Evolutionary conservation across 495 filamentous ascomycete species (phyloP).

Genomic region (Neurospora terricola): DNA sequence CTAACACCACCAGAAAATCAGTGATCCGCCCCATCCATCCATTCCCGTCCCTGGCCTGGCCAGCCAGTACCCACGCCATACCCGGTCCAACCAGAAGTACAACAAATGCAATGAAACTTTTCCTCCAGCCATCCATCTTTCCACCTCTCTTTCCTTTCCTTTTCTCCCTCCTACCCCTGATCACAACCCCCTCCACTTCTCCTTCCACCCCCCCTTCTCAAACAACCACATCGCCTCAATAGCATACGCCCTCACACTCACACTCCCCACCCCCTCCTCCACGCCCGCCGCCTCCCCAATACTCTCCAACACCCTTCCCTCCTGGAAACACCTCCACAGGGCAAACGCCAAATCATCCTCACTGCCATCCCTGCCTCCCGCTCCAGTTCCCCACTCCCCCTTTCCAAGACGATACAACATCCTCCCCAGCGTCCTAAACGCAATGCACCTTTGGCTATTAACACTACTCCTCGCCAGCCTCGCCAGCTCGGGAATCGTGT

Average conservation of each 20-base stretch:
- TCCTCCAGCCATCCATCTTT: neutral
- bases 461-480: conserved; percentile 72
- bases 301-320: conserved; percentile 63
- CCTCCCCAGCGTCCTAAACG: conserved; percentile 81
- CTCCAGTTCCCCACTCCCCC: conserved; percentile 64
- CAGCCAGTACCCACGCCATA: neutral
- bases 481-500: conserved; percentile 84
- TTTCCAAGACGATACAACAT: conserved; percentile 74
- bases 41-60: neutral
- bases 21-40: neutral
- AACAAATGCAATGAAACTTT: neutral
- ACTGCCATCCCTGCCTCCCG: conserved; percentile 40
- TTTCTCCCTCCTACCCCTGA: neutral
- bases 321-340: conserved; percentile 66
- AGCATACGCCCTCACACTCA: conserved; percentile 66
- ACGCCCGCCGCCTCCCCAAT: conserved; percentile 54
- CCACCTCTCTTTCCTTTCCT: neutral
- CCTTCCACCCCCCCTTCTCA: conserved; percentile 65
- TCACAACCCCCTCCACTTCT: conserved; percentile 25
- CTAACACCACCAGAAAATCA: neutral
- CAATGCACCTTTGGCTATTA: conserved; percentile 78
- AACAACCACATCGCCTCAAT: conserved; percentile 87
- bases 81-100: neutral
- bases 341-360: conserved; percentile 43
- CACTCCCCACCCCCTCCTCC: conserved; percentile 41